Percentiles rank a stretch among this genome's conserved stretches.
Conservation (phyloP, 257 asterid species). For the Nicotiana noctiflora region DNA sequence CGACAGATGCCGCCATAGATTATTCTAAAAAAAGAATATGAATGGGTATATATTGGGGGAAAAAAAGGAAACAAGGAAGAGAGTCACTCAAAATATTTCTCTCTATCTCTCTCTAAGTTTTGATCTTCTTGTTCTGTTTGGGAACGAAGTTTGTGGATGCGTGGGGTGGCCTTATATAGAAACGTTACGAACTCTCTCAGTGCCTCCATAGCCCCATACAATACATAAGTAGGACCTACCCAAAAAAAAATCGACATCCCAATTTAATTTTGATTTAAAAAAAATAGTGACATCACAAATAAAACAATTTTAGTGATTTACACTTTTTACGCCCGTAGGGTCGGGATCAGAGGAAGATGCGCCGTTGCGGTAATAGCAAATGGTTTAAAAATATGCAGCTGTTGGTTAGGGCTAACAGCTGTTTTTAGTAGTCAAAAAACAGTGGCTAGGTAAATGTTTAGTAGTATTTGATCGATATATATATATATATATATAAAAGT, state of each 20-base stretch:
- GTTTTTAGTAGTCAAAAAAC: too few relatives aligned
- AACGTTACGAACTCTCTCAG: not conserved
- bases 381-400: not conserved
- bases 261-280: not conserved
- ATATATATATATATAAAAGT: too few relatives aligned
- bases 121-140: not conserved
- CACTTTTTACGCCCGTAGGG: not conserved
- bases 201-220: not conserved
- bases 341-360: not conserved
- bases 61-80: not conserved
- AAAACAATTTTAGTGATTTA: too few relatives aligned
- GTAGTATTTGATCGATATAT: too few relatives aligned
- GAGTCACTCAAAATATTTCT: not conserved
- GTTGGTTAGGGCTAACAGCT: not conserved
- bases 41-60: too few relatives aligned
- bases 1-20: constrained; percentile 75
- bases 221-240: not conserved
- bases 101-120: not conserved
- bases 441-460: too few relatives aligned
- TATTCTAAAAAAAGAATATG: not conserved
- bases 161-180: constrained; percentile 1
- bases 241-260: not conserved
- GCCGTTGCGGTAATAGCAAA: not conserved
- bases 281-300: not conserved
- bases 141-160: constrained; percentile 4